These are phyloP conservation scores for Wickerhamomyces pijperi DNA, from an alignment of 805 yeast genomes.

Conservation along the genomic window DNA sequence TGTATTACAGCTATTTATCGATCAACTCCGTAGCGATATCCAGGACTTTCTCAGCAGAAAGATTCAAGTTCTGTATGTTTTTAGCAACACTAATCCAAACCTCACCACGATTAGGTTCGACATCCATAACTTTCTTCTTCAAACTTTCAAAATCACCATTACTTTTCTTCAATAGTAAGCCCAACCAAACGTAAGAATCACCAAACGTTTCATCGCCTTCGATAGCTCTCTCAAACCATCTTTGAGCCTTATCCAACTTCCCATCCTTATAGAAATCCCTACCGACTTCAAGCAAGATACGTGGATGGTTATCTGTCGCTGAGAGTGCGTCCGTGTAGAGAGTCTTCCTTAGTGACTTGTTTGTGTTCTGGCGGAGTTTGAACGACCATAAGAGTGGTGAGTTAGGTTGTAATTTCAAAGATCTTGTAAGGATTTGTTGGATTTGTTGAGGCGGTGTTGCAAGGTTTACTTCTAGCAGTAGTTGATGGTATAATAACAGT, in stretches of 20 bases:
- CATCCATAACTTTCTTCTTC: slow-evolving; percentile 24
- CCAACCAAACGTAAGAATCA: slow-evolving; percentile 67
- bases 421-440: slow-evolving; percentile 41
- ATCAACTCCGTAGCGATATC: too few species aligned
- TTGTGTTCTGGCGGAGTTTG: slow-evolving; percentile 32
- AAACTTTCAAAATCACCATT: slow-evolving; percentile 22
- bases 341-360: slow-evolving; percentile 40
- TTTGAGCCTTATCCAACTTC: slow-evolving; percentile 47
- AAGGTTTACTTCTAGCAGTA: slow-evolving; percentile 40
- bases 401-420: slow-evolving; percentile 44
- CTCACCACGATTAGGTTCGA: slow-evolving; percentile 52
- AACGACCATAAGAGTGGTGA: slow-evolving; percentile 60
- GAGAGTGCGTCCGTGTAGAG: slow-evolving; percentile 62
- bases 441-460: slow-evolving; percentile 41
- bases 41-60: too few species aligned
- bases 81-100: slow-evolving; percentile 47
- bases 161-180: slow-evolving; percentile 30
- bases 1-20: too few species aligned
- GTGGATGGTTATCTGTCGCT: slow-evolving; percentile 47
- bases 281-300: slow-evolving; percentile 56
- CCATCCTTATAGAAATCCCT: slow-evolving; percentile 55
- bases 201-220: slow-evolving; percentile 49
- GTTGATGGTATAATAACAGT: slow-evolving; percentile 44
- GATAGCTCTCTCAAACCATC: slow-evolving; percentile 68
- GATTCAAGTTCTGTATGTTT: slow-evolving; percentile 32